These are phyloP conservation scores for Onygena corvina DNA, from an alignment of 2,329 filamentous ascomycete species.

Conservation along the genomic window DNA sequence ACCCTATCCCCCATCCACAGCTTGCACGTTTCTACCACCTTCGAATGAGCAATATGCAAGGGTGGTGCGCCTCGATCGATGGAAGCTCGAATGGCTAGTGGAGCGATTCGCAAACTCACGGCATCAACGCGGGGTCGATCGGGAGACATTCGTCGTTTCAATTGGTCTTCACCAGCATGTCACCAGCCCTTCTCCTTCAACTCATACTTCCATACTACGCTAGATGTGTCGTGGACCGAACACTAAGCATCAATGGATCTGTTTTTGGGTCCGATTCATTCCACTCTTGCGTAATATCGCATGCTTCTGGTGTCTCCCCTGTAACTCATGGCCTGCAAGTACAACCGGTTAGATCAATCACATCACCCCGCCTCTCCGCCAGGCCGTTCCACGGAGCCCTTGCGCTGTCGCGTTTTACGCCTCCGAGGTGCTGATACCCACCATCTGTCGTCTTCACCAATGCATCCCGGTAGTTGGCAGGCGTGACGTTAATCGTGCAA, in stretches of 20 bases:
- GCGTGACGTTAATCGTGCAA: slow-evolving; percentile 6
- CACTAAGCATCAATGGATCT: background rate
- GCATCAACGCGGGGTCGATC: slow-evolving; percentile 4
- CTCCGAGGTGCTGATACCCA: background rate
- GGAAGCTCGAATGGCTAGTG: background rate
- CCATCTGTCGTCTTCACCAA: background rate
- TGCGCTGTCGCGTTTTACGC: background rate
- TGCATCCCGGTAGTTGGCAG: slow-evolving; percentile 2
- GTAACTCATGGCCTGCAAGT: background rate
- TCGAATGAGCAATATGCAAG: background rate
- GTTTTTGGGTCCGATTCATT: background rate
- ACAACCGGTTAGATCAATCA: slow-evolving; percentile 2
- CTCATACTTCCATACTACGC: background rate
- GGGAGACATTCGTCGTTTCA: background rate
- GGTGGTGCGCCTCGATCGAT: background rate
- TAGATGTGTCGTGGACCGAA: background rate
- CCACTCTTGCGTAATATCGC: background rate
- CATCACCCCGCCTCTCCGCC: slow-evolving; percentile 1
- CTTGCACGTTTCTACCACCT: background rate
- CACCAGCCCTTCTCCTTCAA: background rate
- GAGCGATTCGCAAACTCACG: background rate
- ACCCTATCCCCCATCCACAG: background rate
- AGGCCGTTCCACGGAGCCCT: background rate
- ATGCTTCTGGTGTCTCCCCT: slow-evolving; percentile 1
- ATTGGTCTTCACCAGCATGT: background rate